A percentile compares a stretch with the other conserved stretches of the same genome.
These are phyloP conservation scores for Leishmania arabica DNA, from an alignment of 208 protist species.

Conservation along the genomic window DNA sequence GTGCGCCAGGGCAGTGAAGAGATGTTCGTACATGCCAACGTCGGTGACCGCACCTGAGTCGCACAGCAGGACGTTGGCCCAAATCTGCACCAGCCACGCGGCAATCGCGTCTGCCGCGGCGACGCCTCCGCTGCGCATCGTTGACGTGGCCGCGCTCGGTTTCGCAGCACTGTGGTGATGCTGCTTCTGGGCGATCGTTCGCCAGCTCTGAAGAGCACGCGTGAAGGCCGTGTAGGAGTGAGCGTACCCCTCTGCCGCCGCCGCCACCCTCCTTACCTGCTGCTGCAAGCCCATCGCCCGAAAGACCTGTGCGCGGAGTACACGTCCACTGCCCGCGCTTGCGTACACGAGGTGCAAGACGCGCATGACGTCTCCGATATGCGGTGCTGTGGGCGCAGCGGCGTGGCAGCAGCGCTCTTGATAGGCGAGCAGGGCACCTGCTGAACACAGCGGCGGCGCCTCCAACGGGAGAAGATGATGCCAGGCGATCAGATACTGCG, in stretches of 20 bases:
- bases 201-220: not conserved
- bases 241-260: not conserved
- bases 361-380: conserved; percentile 12
- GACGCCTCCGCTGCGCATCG: not conserved
- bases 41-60: conserved; percentile 21
- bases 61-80: conserved; percentile 27
- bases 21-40: conserved; percentile 27
- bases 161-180: not conserved
- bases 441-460: conserved; percentile 21
- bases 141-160: not conserved
- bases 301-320: conserved; percentile 25
- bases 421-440: conserved; percentile 4
- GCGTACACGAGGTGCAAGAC: conserved; percentile 29
- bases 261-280: not conserved
- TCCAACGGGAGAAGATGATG: conserved; percentile 19
- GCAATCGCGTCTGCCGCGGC: not conserved
- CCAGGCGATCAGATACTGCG: conserved; percentile 13
- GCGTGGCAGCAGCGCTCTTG: conserved; percentile 11
- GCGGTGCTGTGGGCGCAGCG: conserved; percentile 1
- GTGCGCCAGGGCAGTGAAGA: conserved; percentile 21
- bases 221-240: conserved; percentile 1
- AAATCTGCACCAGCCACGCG: conserved; percentile 27
- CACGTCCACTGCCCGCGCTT: conserved; percentile 20
- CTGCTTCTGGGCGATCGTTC: not conserved
- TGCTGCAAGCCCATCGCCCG: conserved; percentile 1